A percentile compares a stretch with the other conserved stretches of the same genome.
phyloP scores from a whole-genome alignment of 257 asterid species.

The Eucommia ulmoides region DNA sequence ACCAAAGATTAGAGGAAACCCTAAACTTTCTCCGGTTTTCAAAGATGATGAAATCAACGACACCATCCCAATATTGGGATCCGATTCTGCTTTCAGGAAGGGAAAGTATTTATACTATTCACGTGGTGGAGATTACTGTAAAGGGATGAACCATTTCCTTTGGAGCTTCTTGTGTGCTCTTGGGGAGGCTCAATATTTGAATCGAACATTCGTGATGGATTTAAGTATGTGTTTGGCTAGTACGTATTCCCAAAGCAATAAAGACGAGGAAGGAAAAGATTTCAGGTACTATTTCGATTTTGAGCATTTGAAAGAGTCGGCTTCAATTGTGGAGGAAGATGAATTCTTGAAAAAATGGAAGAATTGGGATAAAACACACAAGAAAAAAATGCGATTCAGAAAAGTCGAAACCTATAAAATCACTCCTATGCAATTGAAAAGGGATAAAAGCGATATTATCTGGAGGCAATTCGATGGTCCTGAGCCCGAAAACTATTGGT shows the following conservation, averaged over 20 bases:
- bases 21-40: constrained; percentile 26
- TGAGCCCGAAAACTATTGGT: constrained; percentile 91
- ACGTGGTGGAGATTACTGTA: constrained; percentile 90
- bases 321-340: constrained; percentile 65
- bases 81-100: constrained; percentile 56
- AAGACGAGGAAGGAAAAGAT: constrained; percentile 87
- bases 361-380: constrained; percentile 65
- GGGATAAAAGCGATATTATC: constrained; percentile 66
- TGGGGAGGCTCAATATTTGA: constrained; percentile 86
- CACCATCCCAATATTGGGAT: constrained; percentile 61
- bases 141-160: constrained; percentile 79
- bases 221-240: constrained; percentile 74
- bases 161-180: constrained; percentile 97
- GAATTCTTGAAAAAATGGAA: constrained; percentile 76
- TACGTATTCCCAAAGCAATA: constrained; percentile 44
- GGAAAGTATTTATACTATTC: constrained; percentile 89
- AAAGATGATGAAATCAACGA: constrained; percentile 83
- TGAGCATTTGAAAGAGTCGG: constrained; percentile 75
- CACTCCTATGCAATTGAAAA: constrained; percentile 59
- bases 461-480: constrained; percentile 71
- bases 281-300: constrained; percentile 87
- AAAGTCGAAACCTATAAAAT: constrained; percentile 53
- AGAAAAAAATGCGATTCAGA: constrained; percentile 43
- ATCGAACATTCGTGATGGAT: constrained; percentile 91
- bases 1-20: constrained; percentile 23